Evolutionary conservation across 164 flowering plant species (phyloP).

Genomic region (Umbellularia californica): DNA sequence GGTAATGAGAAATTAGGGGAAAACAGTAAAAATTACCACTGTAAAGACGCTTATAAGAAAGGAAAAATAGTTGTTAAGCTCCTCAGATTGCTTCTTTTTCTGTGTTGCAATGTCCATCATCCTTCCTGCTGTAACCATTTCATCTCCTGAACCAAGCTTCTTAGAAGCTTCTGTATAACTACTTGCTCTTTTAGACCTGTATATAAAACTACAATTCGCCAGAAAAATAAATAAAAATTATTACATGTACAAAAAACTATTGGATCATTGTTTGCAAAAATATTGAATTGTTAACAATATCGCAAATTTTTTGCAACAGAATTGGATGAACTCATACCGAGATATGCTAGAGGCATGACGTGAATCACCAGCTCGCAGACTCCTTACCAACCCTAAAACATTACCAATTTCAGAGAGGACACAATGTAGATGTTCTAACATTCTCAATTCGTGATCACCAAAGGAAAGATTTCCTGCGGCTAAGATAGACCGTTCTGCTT

Average conservation of each 20-base stretch:
- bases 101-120: constrained; percentile 16
- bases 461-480: constrained; percentile 10
- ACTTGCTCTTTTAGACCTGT: constrained; percentile 1
- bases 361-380: constrained; percentile 18
- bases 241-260: no score
- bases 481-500: constrained; percentile 12
- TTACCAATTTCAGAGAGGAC: constrained; percentile 25
- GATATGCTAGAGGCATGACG: constrained; percentile 16
- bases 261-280: not conserved
- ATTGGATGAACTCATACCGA: constrained; percentile 13
- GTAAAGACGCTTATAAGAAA: constrained; percentile 12
- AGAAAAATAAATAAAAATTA: not conserved
- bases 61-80: constrained; percentile 9
- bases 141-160: constrained; percentile 17
- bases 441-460: constrained; percentile 14
- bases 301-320: not conserved
- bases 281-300: no score
- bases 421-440: constrained; percentile 15
- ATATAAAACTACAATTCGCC: constrained; percentile 11
- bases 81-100: constrained; percentile 8
- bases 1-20: no score
- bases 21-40: constrained; percentile 12
- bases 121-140: constrained; percentile 18
- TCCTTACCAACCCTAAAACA: constrained; percentile 22
- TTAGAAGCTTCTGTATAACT: constrained; percentile 16